A percentile compares a stretch with the other conserved stretches of the same genome.
These are phyloP conservation scores for Pestalotiopsis sp. DNA, from an alignment of 2,329 filamentous ascomycete genomes.

Conservation along the genomic window DNA sequence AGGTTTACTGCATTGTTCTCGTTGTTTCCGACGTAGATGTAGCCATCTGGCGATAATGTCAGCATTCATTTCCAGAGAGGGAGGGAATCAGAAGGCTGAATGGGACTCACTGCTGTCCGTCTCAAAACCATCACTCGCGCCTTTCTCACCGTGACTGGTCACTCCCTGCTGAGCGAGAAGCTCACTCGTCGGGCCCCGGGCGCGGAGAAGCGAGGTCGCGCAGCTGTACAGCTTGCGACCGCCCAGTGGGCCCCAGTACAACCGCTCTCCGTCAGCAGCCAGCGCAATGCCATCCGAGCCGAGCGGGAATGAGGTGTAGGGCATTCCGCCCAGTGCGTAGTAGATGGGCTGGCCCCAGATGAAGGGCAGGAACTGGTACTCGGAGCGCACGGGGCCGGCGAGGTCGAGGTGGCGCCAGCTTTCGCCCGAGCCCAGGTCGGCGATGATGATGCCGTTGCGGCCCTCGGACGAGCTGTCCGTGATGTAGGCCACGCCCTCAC, in stretches of 20 bases:
- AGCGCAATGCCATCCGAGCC: constrained; percentile 52
- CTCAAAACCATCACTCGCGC: constrained; percentile 52
- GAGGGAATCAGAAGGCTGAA: not conserved
- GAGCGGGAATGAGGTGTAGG: constrained; percentile 38
- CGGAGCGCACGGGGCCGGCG: constrained; percentile 37
- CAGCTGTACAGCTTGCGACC: constrained; percentile 41
- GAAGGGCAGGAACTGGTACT: constrained; percentile 45
- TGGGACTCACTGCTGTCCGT: constrained; percentile 39
- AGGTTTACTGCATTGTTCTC: constrained; percentile 48
- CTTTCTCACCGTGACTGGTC: constrained; percentile 43
- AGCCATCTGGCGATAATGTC: constrained; percentile 26
- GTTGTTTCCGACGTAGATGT: constrained; percentile 49
- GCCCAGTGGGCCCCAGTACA: constrained; percentile 46
- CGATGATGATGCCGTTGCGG: constrained; percentile 48
- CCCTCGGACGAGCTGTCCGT: constrained; percentile 50
- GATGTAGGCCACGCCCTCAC: constrained; percentile 51
- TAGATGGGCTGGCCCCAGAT: constrained; percentile 50
- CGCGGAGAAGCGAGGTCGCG: constrained; percentile 40
- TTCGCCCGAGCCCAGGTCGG: constrained; percentile 47
- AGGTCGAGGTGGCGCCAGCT: constrained; percentile 50
- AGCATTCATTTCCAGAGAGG: not conserved
- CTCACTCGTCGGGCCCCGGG: constrained; percentile 36
- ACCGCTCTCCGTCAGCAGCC: constrained; percentile 44
- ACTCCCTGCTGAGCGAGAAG: constrained; percentile 43
- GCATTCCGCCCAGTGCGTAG: constrained; percentile 32